Evolutionary conservation across 2,329 filamentous ascomycete genomes (phyloP).

Genomic region (Botrytis elliptica): DNA sequence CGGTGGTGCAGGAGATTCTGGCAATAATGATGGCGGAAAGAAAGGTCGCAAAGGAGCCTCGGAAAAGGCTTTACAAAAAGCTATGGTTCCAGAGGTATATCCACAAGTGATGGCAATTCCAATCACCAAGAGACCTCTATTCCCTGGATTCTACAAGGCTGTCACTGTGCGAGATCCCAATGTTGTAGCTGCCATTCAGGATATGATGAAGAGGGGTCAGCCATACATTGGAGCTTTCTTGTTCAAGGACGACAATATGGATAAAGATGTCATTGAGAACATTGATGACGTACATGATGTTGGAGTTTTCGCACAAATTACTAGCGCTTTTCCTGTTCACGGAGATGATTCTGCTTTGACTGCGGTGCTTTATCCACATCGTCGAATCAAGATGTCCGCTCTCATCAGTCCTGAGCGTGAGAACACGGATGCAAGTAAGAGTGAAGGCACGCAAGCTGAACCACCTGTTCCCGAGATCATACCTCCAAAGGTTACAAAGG

Average conservation of each 20-base stretch:
- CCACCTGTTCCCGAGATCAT: conserved; percentile 58
- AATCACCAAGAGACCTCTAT: conserved; percentile 88
- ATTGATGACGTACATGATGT: conserved; percentile 91
- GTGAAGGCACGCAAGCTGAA: conserved; percentile 45
- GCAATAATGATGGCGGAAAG: conserved; percentile 60
- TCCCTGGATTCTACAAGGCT: conserved; percentile 98
- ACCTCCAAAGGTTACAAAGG: conserved; percentile 53
- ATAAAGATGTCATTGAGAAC: conserved; percentile 90
- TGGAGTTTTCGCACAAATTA: conserved; percentile 96
- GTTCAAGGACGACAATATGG: conserved; percentile 92
- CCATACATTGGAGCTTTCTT: conserved; percentile 96
- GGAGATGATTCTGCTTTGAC: conserved; percentile 84
- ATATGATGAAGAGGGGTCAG: conserved; percentile 95
- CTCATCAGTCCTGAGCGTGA: conserved; percentile 63
- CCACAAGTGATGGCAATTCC: conserved; percentile 97
- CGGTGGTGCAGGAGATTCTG: conserved; percentile 35
- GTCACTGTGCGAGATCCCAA: conserved; percentile 94
- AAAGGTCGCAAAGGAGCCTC: conserved; percentile 65
- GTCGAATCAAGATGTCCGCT: conserved; percentile 85
- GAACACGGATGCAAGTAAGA: conserved; percentile 50
- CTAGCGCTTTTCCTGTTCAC: conserved; percentile 87
- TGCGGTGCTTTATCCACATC: conserved; percentile 92
- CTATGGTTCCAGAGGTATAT: conserved; percentile 89
- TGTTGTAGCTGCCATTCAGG: conserved; percentile 87
- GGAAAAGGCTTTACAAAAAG: conserved; percentile 82